Percentiles rank a stretch among this genome's conserved stretches.
Evolutionary conservation across 1,284 basidiomycete genomes (phyloP).

Genomic region (Xerocomus minutiporus): DNA sequence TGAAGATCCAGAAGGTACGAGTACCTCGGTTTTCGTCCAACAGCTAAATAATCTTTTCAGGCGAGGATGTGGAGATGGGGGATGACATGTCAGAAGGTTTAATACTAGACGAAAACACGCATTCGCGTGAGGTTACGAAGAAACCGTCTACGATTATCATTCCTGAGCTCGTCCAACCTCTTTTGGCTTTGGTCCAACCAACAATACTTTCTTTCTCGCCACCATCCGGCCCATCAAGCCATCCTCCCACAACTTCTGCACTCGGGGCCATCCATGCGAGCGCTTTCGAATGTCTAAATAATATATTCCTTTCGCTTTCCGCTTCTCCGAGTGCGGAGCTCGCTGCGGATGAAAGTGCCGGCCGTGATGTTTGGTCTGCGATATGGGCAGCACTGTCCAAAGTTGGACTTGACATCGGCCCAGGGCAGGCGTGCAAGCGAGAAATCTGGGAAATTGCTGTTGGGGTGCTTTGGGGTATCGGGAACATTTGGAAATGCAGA

Average conservation of each 20-base stretch:
- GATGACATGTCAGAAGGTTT: conserved; percentile 37
- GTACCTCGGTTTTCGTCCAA: background rate
- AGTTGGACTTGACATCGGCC: conserved; percentile 56
- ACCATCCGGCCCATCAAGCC: conserved; percentile 56
- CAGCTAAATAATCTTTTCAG: conserved; percentile 3
- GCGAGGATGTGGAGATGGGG: conserved; percentile 31
- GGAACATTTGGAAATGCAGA: conserved; percentile 60
- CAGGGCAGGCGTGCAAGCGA: conserved; percentile 60
- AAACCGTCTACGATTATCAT: conserved; percentile 36
- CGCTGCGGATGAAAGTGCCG: conserved; percentile 45
- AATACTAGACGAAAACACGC: conserved; percentile 27
- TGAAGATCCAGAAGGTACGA: conserved; percentile 36
- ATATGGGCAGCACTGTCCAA: conserved; percentile 53
- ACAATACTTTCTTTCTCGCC: conserved; percentile 81
- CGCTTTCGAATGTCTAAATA: conserved; percentile 88
- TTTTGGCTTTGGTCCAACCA: conserved; percentile 66
- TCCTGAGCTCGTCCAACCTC: conserved; percentile 52
- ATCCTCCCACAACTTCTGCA: conserved; percentile 82
- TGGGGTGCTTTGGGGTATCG: conserved; percentile 78
- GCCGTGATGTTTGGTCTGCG: conserved; percentile 54
- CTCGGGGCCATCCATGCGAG: conserved; percentile 78
- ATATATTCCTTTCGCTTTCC: conserved; percentile 77
- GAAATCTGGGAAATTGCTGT: conserved; percentile 71
- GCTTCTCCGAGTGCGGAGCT: conserved; percentile 40
- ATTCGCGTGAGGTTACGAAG: conserved; percentile 17